Evolutionary conservation across 2,329 filamentous ascomycete genomes (phyloP).

Genomic region (Zymoseptoria pseudotritici): DNA sequence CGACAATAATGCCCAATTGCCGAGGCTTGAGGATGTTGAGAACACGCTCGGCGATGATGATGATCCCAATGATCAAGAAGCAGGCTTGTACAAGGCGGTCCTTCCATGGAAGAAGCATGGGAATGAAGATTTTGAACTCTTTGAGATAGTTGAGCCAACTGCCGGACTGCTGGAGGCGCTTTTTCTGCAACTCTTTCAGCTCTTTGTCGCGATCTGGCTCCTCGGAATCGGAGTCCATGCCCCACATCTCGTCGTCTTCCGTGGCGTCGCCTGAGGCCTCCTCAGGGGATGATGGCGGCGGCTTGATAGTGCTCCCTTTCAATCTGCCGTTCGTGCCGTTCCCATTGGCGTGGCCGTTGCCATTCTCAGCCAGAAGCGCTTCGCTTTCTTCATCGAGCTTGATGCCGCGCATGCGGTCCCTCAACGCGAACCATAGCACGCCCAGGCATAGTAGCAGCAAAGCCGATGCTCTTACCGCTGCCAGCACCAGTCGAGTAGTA

Average conservation of each 20-base stretch:
- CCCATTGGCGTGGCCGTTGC: neutral
- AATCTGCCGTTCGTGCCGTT: constrained; percentile 10
- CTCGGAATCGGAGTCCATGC: constrained; percentile 40
- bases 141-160: constrained; percentile 72
- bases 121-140: constrained; percentile 66
- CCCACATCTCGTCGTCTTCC: constrained; percentile 11
- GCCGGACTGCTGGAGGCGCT: constrained; percentile 64
- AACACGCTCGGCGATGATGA: constrained; percentile 62
- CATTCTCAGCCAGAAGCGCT: constrained; percentile 14
- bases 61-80: constrained; percentile 58
- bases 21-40: constrained; percentile 73
- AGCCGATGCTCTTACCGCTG: constrained; percentile 10
- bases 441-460: constrained; percentile 11
- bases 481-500: constrained; percentile 9
- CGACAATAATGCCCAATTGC: constrained; percentile 71
- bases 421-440: constrained; percentile 9
- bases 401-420: constrained; percentile 11
- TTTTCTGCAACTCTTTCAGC: constrained; percentile 46
- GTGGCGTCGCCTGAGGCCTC: constrained; percentile 2
- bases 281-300: constrained; percentile 3
- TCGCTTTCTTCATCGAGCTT: constrained; percentile 18
- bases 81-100: constrained; percentile 60
- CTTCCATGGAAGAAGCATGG: constrained; percentile 69
- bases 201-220: constrained; percentile 50
- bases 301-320: constrained; percentile 5